phyloP scores from a whole-genome alignment of 2,329 filamentous ascomycete species.

The Xylariaceae sp. region DNA sequence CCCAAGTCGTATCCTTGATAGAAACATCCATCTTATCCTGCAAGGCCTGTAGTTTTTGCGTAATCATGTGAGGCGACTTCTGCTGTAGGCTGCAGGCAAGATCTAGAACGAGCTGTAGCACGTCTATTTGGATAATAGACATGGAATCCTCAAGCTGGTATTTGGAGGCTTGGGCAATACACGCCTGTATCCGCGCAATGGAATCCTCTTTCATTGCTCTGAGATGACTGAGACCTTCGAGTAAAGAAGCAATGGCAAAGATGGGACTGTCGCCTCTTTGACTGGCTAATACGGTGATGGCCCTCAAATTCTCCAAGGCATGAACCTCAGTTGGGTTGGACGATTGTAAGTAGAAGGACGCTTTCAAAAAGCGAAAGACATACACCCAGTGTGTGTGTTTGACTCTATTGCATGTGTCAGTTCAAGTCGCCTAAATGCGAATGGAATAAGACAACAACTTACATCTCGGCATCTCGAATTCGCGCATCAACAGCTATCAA shows the following conservation, averaged over 20 bases:
- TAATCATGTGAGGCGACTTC: slow-evolving; percentile 51
- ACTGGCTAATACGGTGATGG: slow-evolving; percentile 55
- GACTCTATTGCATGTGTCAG: slow-evolving; percentile 36
- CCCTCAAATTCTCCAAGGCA: slow-evolving; percentile 63
- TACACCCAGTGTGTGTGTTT: slow-evolving; percentile 70
- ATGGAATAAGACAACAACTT: slow-evolving; percentile 29
- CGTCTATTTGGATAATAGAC: slow-evolving; percentile 60
- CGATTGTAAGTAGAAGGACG: slow-evolving; percentile 61
- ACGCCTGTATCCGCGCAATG: slow-evolving; percentile 64
- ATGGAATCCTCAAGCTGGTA: slow-evolving; percentile 62
- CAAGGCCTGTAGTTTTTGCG: slow-evolving; percentile 56
- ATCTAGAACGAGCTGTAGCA: slow-evolving; percentile 63
- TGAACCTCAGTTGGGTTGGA: slow-evolving; percentile 56
- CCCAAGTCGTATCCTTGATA: slow-evolving; percentile 41
- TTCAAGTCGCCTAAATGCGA: slow-evolving; percentile 1
- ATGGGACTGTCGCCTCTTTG: slow-evolving; percentile 58
- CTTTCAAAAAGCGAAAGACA: slow-evolving; percentile 68
- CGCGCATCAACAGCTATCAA: slow-evolving; percentile 66
- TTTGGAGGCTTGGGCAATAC: slow-evolving; percentile 68
- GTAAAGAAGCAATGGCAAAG: slow-evolving; percentile 57
- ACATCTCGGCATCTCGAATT: slow-evolving; percentile 63
- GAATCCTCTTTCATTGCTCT: slow-evolving; percentile 59
- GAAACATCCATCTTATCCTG: slow-evolving; percentile 58
- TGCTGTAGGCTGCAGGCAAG: slow-evolving; percentile 63
- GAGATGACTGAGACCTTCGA: slow-evolving; percentile 66